These are phyloP conservation scores for Mucor circinelloides DNA, from an alignment of 371 early-diverging fungal species.

Conservation along the genomic window DNA sequence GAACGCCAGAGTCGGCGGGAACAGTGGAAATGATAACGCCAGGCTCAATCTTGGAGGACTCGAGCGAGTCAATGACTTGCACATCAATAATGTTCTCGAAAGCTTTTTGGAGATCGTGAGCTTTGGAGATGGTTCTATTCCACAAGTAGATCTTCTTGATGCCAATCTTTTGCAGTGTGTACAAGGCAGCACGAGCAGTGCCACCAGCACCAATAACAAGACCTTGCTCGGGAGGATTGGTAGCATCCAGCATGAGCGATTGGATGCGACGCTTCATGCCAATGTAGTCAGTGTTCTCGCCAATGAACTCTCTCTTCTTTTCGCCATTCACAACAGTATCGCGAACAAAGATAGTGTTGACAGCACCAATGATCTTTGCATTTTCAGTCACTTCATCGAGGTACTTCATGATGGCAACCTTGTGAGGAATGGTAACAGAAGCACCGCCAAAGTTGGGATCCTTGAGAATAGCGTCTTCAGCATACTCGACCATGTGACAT, in stretches of 20 bases:
- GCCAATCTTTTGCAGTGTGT: conserved; percentile 80
- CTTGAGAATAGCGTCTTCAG: conserved; percentile 57
- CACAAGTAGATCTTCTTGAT: conserved; percentile 73
- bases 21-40: conserved; percentile 77
- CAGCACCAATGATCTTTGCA: conserved; percentile 88
- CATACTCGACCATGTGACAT: conserved; percentile 67
- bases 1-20: conserved; percentile 78
- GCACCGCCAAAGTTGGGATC: conserved; percentile 90
- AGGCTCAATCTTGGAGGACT: conserved; percentile 35
- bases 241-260: conserved; percentile 49
- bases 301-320: conserved; percentile 60
- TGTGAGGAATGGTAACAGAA: conserved; percentile 94
- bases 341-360: conserved; percentile 82
- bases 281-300: conserved; percentile 95
- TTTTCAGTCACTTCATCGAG: conserved; percentile 73
- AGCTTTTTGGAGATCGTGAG: conserved; percentile 67
- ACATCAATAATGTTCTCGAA: conserved; percentile 62
- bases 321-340: conserved; percentile 39
- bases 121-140: conserved; percentile 86
- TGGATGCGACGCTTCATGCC: conserved; percentile 79
- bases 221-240: conserved; percentile 47
- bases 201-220: conserved; percentile 97
- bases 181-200: conserved; percentile 91
- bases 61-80: conserved; percentile 44
- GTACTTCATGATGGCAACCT: conserved; percentile 79